Evolutionary conservation across 495 filamentous ascomycete species (phyloP).

Genomic region (Podospora anserina): DNA sequence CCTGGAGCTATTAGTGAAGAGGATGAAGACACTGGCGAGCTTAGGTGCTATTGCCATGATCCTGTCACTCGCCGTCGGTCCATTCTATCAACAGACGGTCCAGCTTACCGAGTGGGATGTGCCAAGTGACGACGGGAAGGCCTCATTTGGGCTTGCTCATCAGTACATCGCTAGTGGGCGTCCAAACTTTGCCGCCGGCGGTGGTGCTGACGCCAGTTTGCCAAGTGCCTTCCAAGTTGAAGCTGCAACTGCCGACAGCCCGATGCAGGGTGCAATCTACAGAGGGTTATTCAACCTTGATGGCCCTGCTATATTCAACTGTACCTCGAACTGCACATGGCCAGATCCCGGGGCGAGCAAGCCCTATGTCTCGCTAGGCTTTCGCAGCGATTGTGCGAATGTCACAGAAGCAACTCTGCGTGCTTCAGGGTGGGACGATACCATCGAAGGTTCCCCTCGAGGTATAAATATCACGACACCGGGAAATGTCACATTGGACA

Average conservation of each 20-base stretch:
- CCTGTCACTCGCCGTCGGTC: neutral
- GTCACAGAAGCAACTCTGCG: conserved; percentile 13
- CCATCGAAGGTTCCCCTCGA: neutral
- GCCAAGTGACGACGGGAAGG: neutral
- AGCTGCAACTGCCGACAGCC: conserved; percentile 6
- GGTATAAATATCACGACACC: conserved; percentile 9
- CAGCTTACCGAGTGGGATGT: neutral
- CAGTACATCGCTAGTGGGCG: neutral
- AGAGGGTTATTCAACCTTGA: conserved; percentile 17
- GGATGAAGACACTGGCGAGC: neutral
- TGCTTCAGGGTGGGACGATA: neutral
- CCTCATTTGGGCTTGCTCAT: neutral
- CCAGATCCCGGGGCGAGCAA: neutral
- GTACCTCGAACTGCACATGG: conserved; percentile 18
- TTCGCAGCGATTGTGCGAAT: conserved; percentile 11
- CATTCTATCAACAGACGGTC: conserved; percentile 1
- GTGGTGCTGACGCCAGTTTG: neutral
- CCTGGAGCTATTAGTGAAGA: neutral
- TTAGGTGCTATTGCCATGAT: conserved; percentile 6
- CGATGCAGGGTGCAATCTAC: conserved; percentile 20
- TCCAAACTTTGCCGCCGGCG: neutral
- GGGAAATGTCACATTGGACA: conserved; percentile 5
- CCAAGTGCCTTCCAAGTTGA: neutral
- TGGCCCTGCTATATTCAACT: conserved; percentile 12
- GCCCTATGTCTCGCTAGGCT: conserved; percentile 17